These are phyloP conservation scores for Metschnikowia peoriensis DNA, from an alignment of 805 yeast genomes.

Conservation along the genomic window DNA sequence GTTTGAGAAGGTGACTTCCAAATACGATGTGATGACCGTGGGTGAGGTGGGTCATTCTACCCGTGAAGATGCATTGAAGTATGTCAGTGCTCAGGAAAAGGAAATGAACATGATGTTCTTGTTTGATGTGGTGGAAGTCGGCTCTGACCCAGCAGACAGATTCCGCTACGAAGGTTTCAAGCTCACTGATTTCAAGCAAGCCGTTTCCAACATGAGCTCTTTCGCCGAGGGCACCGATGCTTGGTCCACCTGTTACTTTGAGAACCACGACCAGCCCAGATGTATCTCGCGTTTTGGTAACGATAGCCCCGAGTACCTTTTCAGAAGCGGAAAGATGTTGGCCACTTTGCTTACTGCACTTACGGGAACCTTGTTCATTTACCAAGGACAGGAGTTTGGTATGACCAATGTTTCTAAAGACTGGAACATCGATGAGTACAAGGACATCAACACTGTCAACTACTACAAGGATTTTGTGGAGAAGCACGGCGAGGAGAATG, in stretches of 20 bases:
- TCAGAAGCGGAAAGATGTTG: slow-evolving; percentile 47
- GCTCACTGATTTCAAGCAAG: slow-evolving; percentile 42
- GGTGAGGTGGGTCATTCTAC: slow-evolving; percentile 52
- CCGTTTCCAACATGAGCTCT: slow-evolving; percentile 31
- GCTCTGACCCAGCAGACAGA: slow-evolving; percentile 33
- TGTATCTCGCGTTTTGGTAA: slow-evolving; percentile 53
- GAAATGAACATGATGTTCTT: slow-evolving; percentile 44
- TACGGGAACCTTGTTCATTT: slow-evolving; percentile 56
- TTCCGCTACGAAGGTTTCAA: slow-evolving; percentile 33
- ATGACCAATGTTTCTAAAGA: slow-evolving; percentile 47
- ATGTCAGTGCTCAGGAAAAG: slow-evolving; percentile 38
- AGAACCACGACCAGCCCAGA: slow-evolving; percentile 61
- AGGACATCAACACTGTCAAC: slow-evolving; percentile 48
- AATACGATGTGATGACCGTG: slow-evolving; percentile 55
- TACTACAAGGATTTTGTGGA: slow-evolving; percentile 34
- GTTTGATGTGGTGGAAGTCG: slow-evolving; percentile 36
- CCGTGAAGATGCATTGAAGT: slow-evolving; percentile 42
- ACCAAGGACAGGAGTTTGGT: slow-evolving; percentile 64
- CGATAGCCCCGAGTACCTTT: slow-evolving; percentile 29
- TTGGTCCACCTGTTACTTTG: slow-evolving; percentile 55
- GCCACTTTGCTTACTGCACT: slow-evolving; percentile 45
- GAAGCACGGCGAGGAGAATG: slow-evolving; percentile 23
- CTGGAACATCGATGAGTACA: slow-evolving; percentile 50
- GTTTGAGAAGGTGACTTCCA: slow-evolving; percentile 34
- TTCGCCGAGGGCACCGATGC: slow-evolving; percentile 51